These are phyloP conservation scores for Agaricus blazei DNA, from an alignment of 768 basidiomycete species.

Conservation along the genomic window DNA sequence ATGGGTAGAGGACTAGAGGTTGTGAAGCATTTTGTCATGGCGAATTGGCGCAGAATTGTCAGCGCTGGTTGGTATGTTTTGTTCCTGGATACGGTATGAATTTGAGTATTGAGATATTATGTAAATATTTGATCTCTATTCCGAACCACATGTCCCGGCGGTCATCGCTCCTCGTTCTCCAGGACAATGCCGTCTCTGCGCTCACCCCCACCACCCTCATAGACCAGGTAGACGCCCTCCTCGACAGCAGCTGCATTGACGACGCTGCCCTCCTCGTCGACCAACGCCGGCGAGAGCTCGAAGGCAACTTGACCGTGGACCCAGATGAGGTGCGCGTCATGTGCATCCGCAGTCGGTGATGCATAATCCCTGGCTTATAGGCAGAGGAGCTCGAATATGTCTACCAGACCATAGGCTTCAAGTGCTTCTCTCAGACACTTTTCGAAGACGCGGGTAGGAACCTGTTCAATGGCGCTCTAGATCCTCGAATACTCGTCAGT, in stretches of 20 bases:
- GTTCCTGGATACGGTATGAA: too few relatives aligned
- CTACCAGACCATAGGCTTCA: constrained; percentile 78
- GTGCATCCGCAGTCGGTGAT: background rate
- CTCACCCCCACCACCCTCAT: constrained; percentile 69
- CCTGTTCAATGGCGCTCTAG: constrained; percentile 75
- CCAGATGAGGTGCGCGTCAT: constrained; percentile 42
- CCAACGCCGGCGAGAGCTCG: constrained; percentile 52
- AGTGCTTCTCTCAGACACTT: constrained; percentile 70
- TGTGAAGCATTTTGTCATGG: too few relatives aligned
- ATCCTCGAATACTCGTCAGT: constrained; percentile 77
- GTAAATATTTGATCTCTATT: background rate
- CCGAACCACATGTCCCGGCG: constrained; percentile 40
- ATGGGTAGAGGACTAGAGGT: too few relatives aligned
- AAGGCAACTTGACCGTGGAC: constrained; percentile 45
- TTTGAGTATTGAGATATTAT: background rate
- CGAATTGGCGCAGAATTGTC: too few relatives aligned
- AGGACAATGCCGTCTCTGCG: constrained; percentile 53
- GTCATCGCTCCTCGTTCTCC: constrained; percentile 64
- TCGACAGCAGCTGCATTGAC: constrained; percentile 58
- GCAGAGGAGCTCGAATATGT: constrained; percentile 72
- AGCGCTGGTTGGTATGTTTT: too few relatives aligned
- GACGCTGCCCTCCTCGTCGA: constrained; percentile 63
- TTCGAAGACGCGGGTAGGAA: constrained; percentile 82
- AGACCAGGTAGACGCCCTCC: constrained; percentile 65
- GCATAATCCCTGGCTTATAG: constrained; percentile 18